phyloP scores from a whole-genome alignment of 2,329 filamentous ascomycete species.

The Cercospora brassicicola region DNA sequence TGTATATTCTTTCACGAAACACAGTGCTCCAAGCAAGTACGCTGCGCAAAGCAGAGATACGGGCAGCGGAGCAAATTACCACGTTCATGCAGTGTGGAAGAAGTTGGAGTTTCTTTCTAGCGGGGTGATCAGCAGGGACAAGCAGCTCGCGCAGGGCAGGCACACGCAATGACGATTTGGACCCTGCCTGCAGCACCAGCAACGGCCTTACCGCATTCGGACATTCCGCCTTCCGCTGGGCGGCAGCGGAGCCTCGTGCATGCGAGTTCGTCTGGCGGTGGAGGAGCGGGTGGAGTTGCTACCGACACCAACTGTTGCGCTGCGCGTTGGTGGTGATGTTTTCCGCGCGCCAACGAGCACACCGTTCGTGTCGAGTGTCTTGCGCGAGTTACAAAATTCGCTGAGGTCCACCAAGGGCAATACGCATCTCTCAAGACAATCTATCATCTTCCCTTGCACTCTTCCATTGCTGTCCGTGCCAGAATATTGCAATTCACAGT shows the following conservation, averaged over 20 bases:
- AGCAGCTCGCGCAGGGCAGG: background rate
- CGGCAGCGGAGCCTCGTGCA: background rate
- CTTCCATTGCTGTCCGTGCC: background rate
- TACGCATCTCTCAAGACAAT: background rate
- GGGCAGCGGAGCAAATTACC: background rate
- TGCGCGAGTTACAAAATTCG: background rate
- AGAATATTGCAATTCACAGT: background rate
- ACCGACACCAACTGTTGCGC: background rate
- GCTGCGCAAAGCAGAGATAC: background rate
- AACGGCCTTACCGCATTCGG: background rate
- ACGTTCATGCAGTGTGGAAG: slow-evolving; percentile 17
- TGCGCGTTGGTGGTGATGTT: background rate
- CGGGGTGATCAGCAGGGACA: background rate
- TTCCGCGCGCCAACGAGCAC: background rate
- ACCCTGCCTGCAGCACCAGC: background rate
- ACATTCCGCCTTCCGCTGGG: background rate
- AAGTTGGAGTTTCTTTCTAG: slow-evolving; percentile 33
- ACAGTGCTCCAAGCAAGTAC: background rate
- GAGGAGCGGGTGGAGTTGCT: background rate
- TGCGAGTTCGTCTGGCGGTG: background rate
- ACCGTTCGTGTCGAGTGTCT: background rate
- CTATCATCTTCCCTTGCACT: background rate
- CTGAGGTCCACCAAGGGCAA: background rate
- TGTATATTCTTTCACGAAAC: background rate
- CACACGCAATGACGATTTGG: background rate